Evolutionary conservation across 2,329 filamentous ascomycete species (phyloP).

Genomic region (Myriosclerotinia duriaeana): DNA sequence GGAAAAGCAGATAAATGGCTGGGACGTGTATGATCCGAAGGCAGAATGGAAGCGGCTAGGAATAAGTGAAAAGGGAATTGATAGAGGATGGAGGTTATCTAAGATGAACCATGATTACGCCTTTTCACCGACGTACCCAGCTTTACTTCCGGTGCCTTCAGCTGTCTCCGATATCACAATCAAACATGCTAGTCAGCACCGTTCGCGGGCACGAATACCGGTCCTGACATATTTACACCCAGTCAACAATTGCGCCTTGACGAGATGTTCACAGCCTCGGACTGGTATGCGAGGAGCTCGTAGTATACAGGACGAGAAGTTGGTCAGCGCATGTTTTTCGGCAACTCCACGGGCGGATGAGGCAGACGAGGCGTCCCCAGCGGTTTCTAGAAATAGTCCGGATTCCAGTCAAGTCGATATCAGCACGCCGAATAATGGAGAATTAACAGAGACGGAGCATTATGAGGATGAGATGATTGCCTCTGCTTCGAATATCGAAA

Average conservation of each 20-base stretch:
- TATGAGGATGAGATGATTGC: constrained; percentile 68
- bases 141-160: constrained; percentile 78
- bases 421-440: constrained; percentile 39
- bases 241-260: constrained; percentile 95
- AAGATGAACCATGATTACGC: constrained; percentile 85
- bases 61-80: constrained; percentile 71
- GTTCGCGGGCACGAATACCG: constrained; percentile 85
- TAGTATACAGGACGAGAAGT: constrained; percentile 92
- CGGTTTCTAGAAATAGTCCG: constrained; percentile 43
- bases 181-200: constrained; percentile 87
- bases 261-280: constrained; percentile 86
- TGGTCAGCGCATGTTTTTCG: constrained; percentile 89
- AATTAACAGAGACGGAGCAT: constrained; percentile 62
- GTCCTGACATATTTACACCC: constrained; percentile 92
- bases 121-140: constrained; percentile 92
- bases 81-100: constrained; percentile 75
- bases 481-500: constrained; percentile 45
- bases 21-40: constrained; percentile 80
- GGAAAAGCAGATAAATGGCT: constrained; percentile 75
- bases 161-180: constrained; percentile 95
- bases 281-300: constrained; percentile 84
- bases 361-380: constrained; percentile 32
- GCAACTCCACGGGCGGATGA: constrained; percentile 47
- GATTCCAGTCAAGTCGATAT: constrained; percentile 55
- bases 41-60: constrained; percentile 86